phyloP scores from a whole-genome alignment of 306 rosid genomes.

The Pyrus communis region DNA sequence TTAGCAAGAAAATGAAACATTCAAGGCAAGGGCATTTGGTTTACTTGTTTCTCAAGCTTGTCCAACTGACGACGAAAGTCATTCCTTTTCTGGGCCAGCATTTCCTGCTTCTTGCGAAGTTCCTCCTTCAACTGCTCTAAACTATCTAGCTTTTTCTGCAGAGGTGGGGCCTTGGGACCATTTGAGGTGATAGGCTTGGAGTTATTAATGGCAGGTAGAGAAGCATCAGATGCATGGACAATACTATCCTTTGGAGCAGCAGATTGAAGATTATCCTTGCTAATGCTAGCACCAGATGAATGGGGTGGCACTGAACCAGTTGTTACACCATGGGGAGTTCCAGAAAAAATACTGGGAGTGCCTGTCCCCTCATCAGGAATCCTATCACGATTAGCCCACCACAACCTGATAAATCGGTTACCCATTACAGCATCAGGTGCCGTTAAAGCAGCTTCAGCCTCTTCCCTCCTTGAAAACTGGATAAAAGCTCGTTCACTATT shows the following conservation, averaged over 20 bases:
- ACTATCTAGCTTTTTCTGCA: conserved; percentile 70
- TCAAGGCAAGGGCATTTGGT: conserved; percentile 3
- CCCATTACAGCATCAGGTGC: conserved; percentile 99
- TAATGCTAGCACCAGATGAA: conserved; percentile 36
- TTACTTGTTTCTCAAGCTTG: conserved; percentile 83
- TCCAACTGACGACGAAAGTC: conserved; percentile 72
- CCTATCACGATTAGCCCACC: conserved; percentile 99
- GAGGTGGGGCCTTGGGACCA: conserved; percentile 61
- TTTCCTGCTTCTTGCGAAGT: conserved; percentile 93
- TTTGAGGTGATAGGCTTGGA: conserved; percentile 41
- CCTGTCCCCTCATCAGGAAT: conserved; percentile 57
- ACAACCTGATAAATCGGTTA: conserved; percentile 91
- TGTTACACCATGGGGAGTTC: conserved; percentile 41
- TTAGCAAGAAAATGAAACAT: background rate
- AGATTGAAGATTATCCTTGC: conserved; percentile 52
- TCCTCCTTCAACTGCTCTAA: conserved; percentile 83
- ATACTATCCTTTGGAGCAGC: conserved; percentile 46
- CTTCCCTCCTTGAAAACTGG: conserved; percentile 96
- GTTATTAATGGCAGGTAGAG: conserved; percentile 44
- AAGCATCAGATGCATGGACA: conserved; percentile 30
- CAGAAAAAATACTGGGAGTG: conserved; percentile 40
- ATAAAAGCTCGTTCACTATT: conserved; percentile 90
- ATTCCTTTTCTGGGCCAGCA: conserved; percentile 82
- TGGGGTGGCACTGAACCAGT: conserved; percentile 44
- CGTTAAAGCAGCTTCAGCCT: conserved; percentile 93